These are phyloP conservation scores for Selaginella tamariscina DNA, from an alignment of 75 land plant genomes.

Conservation along the genomic window DNA sequence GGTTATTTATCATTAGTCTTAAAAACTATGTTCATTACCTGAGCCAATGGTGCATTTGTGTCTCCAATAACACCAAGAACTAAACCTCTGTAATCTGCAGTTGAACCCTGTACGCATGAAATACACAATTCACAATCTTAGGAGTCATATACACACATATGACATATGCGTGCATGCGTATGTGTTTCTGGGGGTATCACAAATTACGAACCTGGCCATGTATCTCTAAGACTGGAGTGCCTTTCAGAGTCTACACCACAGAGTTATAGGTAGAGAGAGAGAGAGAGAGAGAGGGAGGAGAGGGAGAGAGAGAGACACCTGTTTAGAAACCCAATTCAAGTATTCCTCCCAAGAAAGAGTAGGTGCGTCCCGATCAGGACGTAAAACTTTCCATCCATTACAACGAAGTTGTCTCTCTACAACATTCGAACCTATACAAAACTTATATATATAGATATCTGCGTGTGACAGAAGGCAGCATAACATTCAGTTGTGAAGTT, in stretches of 20 bases:
- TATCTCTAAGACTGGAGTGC: slow-evolving; percentile 36
- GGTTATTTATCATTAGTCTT: too few relatives aligned
- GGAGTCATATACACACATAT: too few relatives aligned
- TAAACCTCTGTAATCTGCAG: slow-evolving; percentile 32
- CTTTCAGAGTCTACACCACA: slow-evolving; percentile 28
- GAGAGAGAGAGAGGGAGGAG: background rate
- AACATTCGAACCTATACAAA: slow-evolving; percentile 26
- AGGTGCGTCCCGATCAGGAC: slow-evolving; percentile 39
- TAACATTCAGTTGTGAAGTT: too few relatives aligned
- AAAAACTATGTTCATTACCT: slow-evolving; percentile 11
- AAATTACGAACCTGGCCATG: slow-evolving; percentile 34
- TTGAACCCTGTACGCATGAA: slow-evolving; percentile 19
- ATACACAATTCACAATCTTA: slow-evolving; percentile 4
- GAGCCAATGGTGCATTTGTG: slow-evolving; percentile 22
- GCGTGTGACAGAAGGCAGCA: too few relatives aligned
- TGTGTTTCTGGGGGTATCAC: too few relatives aligned
- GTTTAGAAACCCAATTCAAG: slow-evolving; percentile 37
- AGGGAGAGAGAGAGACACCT: slow-evolving; percentile 14
- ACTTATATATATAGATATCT: too few relatives aligned
- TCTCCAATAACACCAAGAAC: slow-evolving; percentile 39
- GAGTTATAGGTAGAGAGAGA: background rate
- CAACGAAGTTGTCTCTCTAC: slow-evolving; percentile 27
- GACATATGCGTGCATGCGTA: too few relatives aligned
- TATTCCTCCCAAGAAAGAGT: slow-evolving; percentile 34
- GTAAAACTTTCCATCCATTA: slow-evolving; percentile 38